Conservation (phyloP, 805 yeast genomes). For the Lipomyces sp. region DNA sequence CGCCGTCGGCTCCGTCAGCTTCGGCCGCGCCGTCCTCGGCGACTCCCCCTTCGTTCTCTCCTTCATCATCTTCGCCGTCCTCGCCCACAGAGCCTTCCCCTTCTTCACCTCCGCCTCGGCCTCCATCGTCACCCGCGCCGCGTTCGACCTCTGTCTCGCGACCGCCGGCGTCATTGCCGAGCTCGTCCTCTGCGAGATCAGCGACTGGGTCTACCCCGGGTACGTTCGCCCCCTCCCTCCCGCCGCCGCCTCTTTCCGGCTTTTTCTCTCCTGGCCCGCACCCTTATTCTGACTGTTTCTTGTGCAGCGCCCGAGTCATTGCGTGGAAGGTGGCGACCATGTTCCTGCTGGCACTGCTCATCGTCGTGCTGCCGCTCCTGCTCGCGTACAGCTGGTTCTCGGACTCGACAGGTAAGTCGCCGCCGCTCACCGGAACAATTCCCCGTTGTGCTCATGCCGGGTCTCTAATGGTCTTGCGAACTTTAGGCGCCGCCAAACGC, state of each 20-base stretch:
- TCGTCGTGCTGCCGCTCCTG: slow-evolving; percentile 37
- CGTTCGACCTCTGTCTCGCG: slow-evolving; percentile 25
- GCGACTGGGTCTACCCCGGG: slow-evolving; percentile 33
- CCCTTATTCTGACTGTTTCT: not conserved
- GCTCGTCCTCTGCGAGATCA: slow-evolving; percentile 42
- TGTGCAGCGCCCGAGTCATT: slow-evolving; percentile 24
- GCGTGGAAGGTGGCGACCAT: slow-evolving; percentile 34
- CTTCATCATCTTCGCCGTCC: slow-evolving; percentile 18
- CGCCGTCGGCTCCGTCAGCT: slow-evolving; percentile 14
- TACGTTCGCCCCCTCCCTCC: slow-evolving; percentile 3
- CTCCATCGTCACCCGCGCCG: slow-evolving; percentile 19
- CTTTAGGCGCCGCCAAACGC: slow-evolving; percentile 12
- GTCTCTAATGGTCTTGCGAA: not conserved
- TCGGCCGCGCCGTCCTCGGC: slow-evolving; percentile 15
- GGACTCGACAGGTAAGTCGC: slow-evolving; percentile 27
- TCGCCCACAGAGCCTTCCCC: slow-evolving; percentile 27
- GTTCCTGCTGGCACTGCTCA: slow-evolving; percentile 33
- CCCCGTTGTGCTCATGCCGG: not conserved
- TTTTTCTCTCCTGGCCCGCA: no score
- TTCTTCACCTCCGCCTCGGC: slow-evolving; percentile 25
- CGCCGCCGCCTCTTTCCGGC: not conserved
- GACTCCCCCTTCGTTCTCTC: slow-evolving; percentile 24
- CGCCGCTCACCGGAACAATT: no score
- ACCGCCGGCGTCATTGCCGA: slow-evolving; percentile 36
- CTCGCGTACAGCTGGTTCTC: slow-evolving; percentile 28